Percentiles rank a stretch among this genome's conserved stretches.
phyloP scores from a whole-genome alignment of 73 alveolate genomes.

The Symbiodinium natans region DNA sequence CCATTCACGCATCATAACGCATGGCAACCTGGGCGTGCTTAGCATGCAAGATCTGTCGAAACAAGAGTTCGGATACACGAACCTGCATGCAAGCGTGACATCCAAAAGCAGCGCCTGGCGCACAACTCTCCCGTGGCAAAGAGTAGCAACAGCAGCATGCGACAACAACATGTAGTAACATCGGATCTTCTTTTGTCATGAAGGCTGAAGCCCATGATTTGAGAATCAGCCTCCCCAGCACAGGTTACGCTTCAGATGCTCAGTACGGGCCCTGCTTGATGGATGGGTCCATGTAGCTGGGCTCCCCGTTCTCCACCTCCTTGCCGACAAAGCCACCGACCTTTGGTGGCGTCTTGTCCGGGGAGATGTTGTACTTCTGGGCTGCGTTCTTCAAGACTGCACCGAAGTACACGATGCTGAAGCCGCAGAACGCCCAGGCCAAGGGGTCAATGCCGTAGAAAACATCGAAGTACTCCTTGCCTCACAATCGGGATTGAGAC shows the following conservation, averaged over 20 bases:
- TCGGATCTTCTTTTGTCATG: too few species aligned
- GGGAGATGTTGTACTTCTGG: constrained; percentile 56
- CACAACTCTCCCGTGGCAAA: too few species aligned
- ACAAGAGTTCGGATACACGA: too few species aligned
- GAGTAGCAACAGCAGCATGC: too few species aligned
- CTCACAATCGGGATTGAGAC: too few species aligned
- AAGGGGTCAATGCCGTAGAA: constrained; percentile 70
- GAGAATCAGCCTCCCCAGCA: background rate
- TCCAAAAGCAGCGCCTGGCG: too few species aligned
- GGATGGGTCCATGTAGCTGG: background rate
- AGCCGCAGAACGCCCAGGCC: constrained; percentile 87
- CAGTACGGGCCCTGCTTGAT: background rate
- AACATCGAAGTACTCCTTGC: constrained; percentile 90
- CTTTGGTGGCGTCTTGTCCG: background rate
- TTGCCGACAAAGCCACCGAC: constrained; percentile 64
- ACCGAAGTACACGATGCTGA: constrained; percentile 49
- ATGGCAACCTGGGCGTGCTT: too few species aligned
- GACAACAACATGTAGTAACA: too few species aligned
- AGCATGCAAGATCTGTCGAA: too few species aligned
- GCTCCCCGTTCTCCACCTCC: constrained; percentile 15
- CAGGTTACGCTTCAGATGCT: background rate
- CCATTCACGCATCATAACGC: too few species aligned
- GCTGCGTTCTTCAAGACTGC: constrained; percentile 81
- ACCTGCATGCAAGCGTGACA: too few species aligned
- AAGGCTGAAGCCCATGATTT: too few species aligned